These are phyloP conservation scores for Sapria himalayana DNA, from an alignment of 345 rosid species.

Conservation along the genomic window DNA sequence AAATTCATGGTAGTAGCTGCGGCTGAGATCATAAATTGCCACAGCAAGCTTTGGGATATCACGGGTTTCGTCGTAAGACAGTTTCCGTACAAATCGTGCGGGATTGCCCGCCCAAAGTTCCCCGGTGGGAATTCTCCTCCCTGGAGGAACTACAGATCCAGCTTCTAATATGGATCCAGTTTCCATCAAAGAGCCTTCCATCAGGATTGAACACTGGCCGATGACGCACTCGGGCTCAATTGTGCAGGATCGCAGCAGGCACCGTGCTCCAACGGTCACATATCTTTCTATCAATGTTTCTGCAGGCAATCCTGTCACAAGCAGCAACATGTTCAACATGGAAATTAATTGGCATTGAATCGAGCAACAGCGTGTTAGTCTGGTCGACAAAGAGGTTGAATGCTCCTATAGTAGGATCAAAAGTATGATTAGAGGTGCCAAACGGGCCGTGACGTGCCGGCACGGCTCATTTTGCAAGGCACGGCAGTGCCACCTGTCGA, in stretches of 20 bases:
- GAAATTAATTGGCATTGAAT: no score
- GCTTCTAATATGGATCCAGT: conserved; percentile 85
- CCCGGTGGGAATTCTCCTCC: conserved; percentile 85
- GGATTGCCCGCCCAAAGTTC: conserved; percentile 99
- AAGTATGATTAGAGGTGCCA: no score
- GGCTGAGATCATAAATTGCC: conserved; percentile 73
- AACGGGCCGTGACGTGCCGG: no score
- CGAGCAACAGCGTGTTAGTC: no score
- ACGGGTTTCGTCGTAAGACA: conserved; percentile 77
- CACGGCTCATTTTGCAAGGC: no score
- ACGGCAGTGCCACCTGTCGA: no score
- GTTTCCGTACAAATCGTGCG: conserved; percentile 58
- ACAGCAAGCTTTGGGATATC: conserved; percentile 95
- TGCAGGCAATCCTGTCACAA: conserved; percentile 77
- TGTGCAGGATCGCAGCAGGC: conserved; percentile 75
- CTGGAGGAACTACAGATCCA: conserved; percentile 88
- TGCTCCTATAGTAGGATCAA: no score
- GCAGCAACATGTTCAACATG: conserved; percentile 3
- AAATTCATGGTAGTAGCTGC: conserved; percentile 53
- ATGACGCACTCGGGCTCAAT: conserved; percentile 97
- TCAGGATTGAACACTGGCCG: conserved; percentile 88
- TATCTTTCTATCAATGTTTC: conserved; percentile 69
- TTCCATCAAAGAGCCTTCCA: conserved; percentile 96
- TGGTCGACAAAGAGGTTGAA: no score
- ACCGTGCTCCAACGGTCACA: conserved; percentile 75